Conservation (phyloP, 352 stramenopile species). For the Phytophthora idaei region DNA sequence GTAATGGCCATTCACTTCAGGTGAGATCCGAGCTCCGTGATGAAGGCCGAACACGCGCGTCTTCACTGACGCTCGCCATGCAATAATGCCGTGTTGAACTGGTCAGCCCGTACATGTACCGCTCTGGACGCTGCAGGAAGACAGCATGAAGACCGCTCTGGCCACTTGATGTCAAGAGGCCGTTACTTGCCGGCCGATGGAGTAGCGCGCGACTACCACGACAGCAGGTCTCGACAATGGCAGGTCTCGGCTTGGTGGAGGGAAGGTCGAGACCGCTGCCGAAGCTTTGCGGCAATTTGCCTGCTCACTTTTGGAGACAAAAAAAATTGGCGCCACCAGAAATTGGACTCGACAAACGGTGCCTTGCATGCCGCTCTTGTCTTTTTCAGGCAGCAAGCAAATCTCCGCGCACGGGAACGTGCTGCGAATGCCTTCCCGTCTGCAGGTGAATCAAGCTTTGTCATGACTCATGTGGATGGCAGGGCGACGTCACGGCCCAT, state of each 20-base stretch:
- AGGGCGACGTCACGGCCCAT: conserved; percentile 1
- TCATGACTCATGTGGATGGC: conserved; percentile 6
- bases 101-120: too few species aligned
- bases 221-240: conserved; percentile 16
- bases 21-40: neutral
- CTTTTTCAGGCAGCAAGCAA: conserved; percentile 22
- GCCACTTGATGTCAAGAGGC: conserved; percentile 2
- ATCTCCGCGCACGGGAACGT: conserved; percentile 33
- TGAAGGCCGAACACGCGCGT: neutral
- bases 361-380: conserved; percentile 16
- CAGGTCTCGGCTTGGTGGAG: neutral
- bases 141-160: too few species aligned
- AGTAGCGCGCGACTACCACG: conserved; percentile 6
- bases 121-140: neutral
- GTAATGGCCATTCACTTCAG: too few species aligned
- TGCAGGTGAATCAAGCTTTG: conserved; percentile 14
- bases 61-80: neutral
- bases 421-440: conserved; percentile 23
- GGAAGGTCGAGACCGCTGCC: too few species aligned
- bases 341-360: conserved; percentile 24
- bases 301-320: neutral
- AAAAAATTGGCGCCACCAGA: conserved; percentile 6
- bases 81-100: too few species aligned
- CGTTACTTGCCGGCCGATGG: neutral
- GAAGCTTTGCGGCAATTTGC: neutral